These are phyloP conservation scores for Elasticomyces elasticus DNA, from an alignment of 495 filamentous ascomycete genomes.

Conservation along the genomic window DNA sequence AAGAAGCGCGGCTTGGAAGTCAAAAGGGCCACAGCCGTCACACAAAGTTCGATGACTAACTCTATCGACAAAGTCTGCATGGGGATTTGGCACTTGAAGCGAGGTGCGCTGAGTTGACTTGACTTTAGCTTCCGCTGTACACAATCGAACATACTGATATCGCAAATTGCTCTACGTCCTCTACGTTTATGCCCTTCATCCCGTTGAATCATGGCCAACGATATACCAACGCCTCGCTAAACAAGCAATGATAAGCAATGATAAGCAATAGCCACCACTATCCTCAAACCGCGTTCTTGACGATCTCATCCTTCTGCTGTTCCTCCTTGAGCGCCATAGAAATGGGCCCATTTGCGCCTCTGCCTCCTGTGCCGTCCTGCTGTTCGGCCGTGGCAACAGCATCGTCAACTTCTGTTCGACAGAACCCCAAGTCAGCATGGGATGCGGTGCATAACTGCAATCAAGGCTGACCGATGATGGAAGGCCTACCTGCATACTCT, in stretches of 20 bases:
- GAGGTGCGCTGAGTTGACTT: background rate
- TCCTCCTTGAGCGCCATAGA: constrained; percentile 24
- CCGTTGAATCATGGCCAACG: too few relatives aligned
- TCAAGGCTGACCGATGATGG: constrained; percentile 5
- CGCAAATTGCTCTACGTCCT: background rate
- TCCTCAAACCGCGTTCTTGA: constrained; percentile 31
- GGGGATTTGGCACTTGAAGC: background rate
- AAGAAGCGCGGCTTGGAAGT: background rate
- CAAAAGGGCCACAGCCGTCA: background rate
- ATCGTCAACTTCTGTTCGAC: constrained; percentile 30
- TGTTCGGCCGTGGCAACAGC: constrained; percentile 21
- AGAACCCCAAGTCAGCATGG: constrained; percentile 11
- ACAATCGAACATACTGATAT: background rate
- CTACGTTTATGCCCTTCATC: too few relatives aligned
- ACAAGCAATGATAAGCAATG: background rate
- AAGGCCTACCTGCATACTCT: constrained; percentile 32
- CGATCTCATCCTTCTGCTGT: constrained; percentile 21
- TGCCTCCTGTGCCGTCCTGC: constrained; percentile 31
- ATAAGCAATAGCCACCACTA: background rate
- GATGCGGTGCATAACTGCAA: too few relatives aligned
- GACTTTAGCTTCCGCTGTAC: background rate
- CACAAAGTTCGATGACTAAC: background rate
- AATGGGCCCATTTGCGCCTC: constrained; percentile 31
- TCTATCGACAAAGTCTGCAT: background rate
- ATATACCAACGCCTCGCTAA: background rate